Evolutionary conservation across 139 green algal genomes (phyloP).

Genomic region (Tetratostichococcus sp.): DNA sequence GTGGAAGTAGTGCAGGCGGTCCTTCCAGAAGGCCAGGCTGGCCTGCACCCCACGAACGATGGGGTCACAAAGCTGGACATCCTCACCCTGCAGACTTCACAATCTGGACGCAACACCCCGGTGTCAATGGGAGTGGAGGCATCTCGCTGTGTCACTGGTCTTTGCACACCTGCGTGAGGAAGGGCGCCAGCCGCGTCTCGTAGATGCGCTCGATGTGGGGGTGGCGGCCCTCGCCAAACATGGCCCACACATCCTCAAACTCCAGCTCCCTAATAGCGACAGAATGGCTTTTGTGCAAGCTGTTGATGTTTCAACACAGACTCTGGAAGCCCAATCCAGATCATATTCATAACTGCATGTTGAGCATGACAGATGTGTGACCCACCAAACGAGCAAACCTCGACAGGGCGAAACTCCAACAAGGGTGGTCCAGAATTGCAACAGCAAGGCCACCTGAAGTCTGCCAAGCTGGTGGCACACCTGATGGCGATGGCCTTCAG

Average conservation of each 20-base stretch:
- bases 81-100: too few species aligned
- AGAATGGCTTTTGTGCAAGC: too few species aligned
- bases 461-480: background rate
- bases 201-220: conserved; percentile 76
- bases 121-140: too few species aligned
- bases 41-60: conserved; percentile 10
- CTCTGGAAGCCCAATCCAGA: too few species aligned
- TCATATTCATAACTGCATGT: background rate
- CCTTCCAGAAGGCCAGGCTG: conserved; percentile 82
- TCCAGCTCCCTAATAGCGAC: conserved; percentile 73
- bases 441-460: background rate
- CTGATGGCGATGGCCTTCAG: conserved; percentile 84
- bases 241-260: conserved; percentile 89
- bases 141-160: too few species aligned
- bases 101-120: too few species aligned
- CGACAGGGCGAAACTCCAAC: too few species aligned
- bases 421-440: too few species aligned
- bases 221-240: conserved; percentile 81
- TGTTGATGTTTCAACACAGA: too few species aligned
- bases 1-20: conserved; percentile 85
- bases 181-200: conserved; percentile 83
- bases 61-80: too few species aligned
- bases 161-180: conserved; percentile 77
- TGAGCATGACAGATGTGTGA: too few species aligned
- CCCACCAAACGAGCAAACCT: too few species aligned